Evolutionary conservation across 2,329 filamentous ascomycete genomes (phyloP).

Genomic region (Colletotrichum orbiculare): DNA sequence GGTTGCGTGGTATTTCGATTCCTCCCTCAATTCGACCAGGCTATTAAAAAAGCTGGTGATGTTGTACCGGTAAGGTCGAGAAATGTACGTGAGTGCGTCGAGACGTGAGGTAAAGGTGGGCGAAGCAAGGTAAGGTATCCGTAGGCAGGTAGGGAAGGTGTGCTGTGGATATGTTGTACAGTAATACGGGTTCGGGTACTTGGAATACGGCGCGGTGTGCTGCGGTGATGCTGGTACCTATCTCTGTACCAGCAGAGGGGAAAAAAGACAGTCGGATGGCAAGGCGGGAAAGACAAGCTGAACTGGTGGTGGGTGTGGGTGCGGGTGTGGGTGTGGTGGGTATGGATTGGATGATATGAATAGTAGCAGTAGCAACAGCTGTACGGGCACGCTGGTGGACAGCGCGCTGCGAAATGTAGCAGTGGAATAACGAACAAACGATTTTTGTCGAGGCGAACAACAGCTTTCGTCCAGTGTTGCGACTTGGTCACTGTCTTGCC

Average conservation of each 20-base stretch:
- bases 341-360: slow-evolving; percentile 5
- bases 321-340: background rate
- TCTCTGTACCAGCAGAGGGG: slow-evolving; percentile 22
- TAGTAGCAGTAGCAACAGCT: slow-evolving; percentile 3
- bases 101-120: background rate
- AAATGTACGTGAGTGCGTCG: too few species aligned
- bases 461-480: background rate
- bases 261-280: background rate
- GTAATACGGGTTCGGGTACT: background rate
- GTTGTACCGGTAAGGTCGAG: background rate
- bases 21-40: slow-evolving; percentile 22
- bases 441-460: slow-evolving; percentile 5
- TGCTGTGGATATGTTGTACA: background rate
- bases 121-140: slow-evolving; percentile 1
- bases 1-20: slow-evolving; percentile 21
- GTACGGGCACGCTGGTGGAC: too few species aligned
- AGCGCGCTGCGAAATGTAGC: too few species aligned
- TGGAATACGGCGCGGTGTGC: background rate
- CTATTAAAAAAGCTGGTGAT: slow-evolving; percentile 15
- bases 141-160: background rate
- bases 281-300: slow-evolving; percentile 9
- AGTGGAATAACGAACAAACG: slow-evolving; percentile 7
- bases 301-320: background rate
- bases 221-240: slow-evolving; percentile 12
- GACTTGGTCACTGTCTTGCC: background rate